These are phyloP conservation scores for Cordia subcordata DNA, from an alignment of 257 asterid species.

Conservation along the genomic window DNA sequence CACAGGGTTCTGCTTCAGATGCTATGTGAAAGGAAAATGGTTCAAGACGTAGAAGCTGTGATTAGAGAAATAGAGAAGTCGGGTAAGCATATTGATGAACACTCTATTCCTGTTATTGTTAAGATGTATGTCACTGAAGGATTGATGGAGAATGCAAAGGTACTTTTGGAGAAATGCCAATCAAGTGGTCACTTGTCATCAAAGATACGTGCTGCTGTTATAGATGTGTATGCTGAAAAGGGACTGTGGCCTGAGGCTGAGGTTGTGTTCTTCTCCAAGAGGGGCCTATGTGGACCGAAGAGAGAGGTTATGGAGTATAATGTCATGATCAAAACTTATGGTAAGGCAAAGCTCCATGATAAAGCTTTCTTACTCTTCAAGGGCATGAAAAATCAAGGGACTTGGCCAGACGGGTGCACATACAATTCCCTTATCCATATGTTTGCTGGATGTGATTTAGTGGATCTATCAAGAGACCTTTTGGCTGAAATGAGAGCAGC, in stretches of 20 bases:
- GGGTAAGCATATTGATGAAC: conserved; percentile 47
- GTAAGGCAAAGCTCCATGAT: conserved; percentile 58
- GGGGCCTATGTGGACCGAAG: conserved; percentile 39
- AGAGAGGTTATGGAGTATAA: conserved; percentile 71
- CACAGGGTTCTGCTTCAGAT: conserved; percentile 55
- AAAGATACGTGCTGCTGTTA: conserved; percentile 60
- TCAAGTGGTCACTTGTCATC: conserved; percentile 49
- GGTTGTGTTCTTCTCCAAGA: conserved; percentile 49
- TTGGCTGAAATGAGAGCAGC: conserved; percentile 64
- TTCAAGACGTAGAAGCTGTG: conserved; percentile 65
- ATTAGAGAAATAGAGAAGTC: conserved; percentile 62
- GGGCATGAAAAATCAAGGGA: conserved; percentile 85
- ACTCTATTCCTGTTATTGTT: conserved; percentile 65
- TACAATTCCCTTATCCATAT: conserved; percentile 83
- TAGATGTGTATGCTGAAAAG: conserved; percentile 75
- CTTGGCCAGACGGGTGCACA: conserved; percentile 93
- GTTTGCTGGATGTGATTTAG: conserved; percentile 61
- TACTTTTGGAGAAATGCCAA: conserved; percentile 43
- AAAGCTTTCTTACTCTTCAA: conserved; percentile 66
- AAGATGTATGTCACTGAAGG: conserved; percentile 71
- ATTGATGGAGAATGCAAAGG: conserved; percentile 43
- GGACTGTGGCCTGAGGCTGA: conserved; percentile 88
- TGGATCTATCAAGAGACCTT: conserved; percentile 54
- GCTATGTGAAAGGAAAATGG: conserved; percentile 63
- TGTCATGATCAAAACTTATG: conserved; percentile 94